Evolutionary conservation across 805 yeast genomes (phyloP).

Genomic region (Candida broadrunensis): DNA sequence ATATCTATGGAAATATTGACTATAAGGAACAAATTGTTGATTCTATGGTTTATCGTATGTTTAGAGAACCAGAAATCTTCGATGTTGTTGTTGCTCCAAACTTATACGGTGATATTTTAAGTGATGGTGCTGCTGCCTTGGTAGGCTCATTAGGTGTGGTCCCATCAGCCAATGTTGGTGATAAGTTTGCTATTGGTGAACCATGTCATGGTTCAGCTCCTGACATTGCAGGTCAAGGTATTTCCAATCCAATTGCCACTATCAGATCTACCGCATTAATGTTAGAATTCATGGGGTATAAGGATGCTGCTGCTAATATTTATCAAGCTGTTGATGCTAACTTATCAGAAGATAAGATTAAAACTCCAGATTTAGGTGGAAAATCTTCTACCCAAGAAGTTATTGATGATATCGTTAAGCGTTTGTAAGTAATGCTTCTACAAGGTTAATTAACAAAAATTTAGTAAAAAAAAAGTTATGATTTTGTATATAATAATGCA

Average conservation of each 20-base stretch:
- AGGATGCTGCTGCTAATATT: constrained; percentile 86
- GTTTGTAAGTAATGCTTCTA: too few relatives aligned
- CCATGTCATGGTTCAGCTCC: constrained; percentile 99
- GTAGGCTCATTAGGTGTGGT: constrained; percentile 98
- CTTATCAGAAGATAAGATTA: constrained; percentile 70
- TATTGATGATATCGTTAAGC: constrained; percentile 70
- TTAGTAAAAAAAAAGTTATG: not conserved
- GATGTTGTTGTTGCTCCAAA: constrained; percentile 99
- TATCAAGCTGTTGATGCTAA: constrained; percentile 94
- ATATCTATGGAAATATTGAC: constrained; percentile 55
- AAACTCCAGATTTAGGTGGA: constrained; percentile 97
- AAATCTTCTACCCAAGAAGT: constrained; percentile 83
- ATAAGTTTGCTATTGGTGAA: constrained; percentile 93
- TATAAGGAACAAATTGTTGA: constrained; percentile 97
- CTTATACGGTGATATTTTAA: constrained; percentile 93
- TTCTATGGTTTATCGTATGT: constrained; percentile 98
- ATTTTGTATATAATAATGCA: not conserved
- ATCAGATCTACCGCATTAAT: constrained; percentile 94
- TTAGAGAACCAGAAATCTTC: constrained; percentile 95
- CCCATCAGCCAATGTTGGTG: constrained; percentile 98
- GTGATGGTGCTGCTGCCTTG: constrained; percentile 97
- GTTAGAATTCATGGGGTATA: constrained; percentile 94
- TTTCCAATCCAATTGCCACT: constrained; percentile 96
- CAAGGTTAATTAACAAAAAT: too few relatives aligned
- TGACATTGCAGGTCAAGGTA: constrained; percentile 93